Evolutionary conservation across 441 rosid genomes (phyloP), one percentile per base, ranked within the genome.

Genomic region (Pelargonium australe): DNA sequence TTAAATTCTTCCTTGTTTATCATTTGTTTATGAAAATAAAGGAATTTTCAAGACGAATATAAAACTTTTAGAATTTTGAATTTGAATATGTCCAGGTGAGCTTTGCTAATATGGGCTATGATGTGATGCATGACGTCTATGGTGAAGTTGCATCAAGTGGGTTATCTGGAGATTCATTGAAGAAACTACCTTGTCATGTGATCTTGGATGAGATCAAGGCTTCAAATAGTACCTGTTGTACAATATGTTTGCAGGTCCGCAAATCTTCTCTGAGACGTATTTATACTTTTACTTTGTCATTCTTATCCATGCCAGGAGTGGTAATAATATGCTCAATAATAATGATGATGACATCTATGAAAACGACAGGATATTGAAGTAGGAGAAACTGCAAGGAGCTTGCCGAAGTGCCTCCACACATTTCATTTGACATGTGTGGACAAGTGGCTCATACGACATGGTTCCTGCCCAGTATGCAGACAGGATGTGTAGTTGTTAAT

Each of bases 391-490:
- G 87, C 85, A 69, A 80, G 96, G 81, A 78, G 81, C 76, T 85
- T 91, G 74, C 96, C 96, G 1, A 76, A 64, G 40, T 91, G 96
- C 81, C 77, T 74, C 74, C 97, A 89, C 68, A 79, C 80, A 5
- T 91, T 86, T 83, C 97, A 91, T 77, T 72, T 87, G 79, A 80
- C 80, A 13, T 91, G 97, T 69, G 89, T 89, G 63, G 96, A 91
- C 76, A 86, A 81, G 82, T 91, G 95, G 97, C 91, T 91, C 53
- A 73, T 85, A 16, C 80, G 85, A 77, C 92, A 85, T 63, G 85
- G 94, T 7, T 87, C 96, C 0, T 91, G 97, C 71, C 97, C 96
- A 16, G 76, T 91, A 37, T 91, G 97, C 78, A 81, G 92, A 72
- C 86, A 63, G 73, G 74, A 74, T 57, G 83, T 87, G 17, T 75